Base-by-base conservation (phyloP, 2,329 filamentous ascomycete species). In the Pochonia chlamydosporia region DNA sequence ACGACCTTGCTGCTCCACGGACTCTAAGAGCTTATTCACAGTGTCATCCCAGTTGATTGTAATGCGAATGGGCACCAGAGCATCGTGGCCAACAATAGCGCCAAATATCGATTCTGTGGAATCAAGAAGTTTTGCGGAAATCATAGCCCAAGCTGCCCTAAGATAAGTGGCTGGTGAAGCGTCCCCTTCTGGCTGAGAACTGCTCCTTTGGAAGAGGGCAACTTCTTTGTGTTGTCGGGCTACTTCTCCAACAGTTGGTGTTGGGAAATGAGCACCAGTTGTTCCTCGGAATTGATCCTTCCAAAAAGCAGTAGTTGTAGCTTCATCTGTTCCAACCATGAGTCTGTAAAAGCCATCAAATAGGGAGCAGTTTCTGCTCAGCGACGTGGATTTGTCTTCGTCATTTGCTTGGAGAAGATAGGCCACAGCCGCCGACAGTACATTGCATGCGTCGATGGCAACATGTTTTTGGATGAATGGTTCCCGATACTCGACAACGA, bases 1-100 rank as follows among this genome's bases (percentile, higher is more conserved):
- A 25, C 46, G 26, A 8, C 53, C 40, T 43, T 52, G 53, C 10
- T 51, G 42, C 50, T 64, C 59, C 6, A 63, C 44, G 3, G 13
- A 23, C 11, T 43, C 16, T 3, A 54, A 35, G 3, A 54, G 31
- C 3, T 36, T 35, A 18, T 40, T 40, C 3, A 53, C 47, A 13
- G 26, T 53, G 3, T 24, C 33, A n/a, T 50, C 39, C 41, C 43
- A 44, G 10, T 49, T 39, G 8, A 53, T 20, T 1, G 11, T 14
- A 2, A 55, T 47, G 6, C 54, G 37, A 14, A 55, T 14, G 0
- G 61, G 51, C 1, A 63, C 51, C 1, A 35, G 3, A 16, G 3
- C n/a, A 16, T 35, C 5, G 4, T 35, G 9, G 6, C 20, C 31
- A 18, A 14, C 21, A 23, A 11, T 18, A 10, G 24, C 7, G 13